These are phyloP conservation scores for Nothophytophthora sp. DNA, from an alignment of 352 stramenopile species.

Conservation along the genomic window DNA sequence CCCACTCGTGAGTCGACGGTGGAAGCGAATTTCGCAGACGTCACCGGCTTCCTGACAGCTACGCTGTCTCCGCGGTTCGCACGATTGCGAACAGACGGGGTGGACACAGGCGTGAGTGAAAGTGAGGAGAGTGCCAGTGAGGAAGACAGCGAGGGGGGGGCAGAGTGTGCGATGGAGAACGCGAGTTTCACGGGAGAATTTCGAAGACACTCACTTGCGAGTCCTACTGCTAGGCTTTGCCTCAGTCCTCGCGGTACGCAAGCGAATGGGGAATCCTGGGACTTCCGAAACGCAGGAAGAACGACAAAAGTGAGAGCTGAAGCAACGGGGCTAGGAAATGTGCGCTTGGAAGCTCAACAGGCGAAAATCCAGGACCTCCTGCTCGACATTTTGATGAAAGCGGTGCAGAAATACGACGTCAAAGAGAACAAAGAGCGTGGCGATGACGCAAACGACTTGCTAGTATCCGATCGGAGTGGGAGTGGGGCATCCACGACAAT, in stretches of 20 bases:
- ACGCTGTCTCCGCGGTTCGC: constrained; percentile 63
- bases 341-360: constrained; percentile 26
- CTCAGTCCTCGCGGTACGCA: constrained; percentile 49
- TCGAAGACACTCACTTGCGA: constrained; percentile 14
- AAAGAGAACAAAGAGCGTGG: constrained; percentile 62
- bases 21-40: constrained; percentile 67
- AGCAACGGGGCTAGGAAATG: background rate
- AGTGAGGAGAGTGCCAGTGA: constrained; percentile 2
- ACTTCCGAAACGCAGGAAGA: constrained; percentile 8
- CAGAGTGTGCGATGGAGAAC: constrained; percentile 1
- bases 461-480: constrained; percentile 1
- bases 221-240: constrained; percentile 33
- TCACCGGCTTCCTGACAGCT: constrained; percentile 58
- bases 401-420: constrained; percentile 71
- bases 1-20: constrained; percentile 28
- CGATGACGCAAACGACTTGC: constrained; percentile 18
- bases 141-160: background rate
- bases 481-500: background rate
- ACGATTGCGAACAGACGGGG: constrained; percentile 6
- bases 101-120: constrained; percentile 8
- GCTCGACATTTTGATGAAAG: constrained; percentile 63
- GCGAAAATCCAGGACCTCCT: constrained; percentile 60
- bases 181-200: background rate
- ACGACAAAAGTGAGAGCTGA: background rate
- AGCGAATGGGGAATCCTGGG: constrained; percentile 2